These are phyloP conservation scores for Magnaporthiopsis rhizophila DNA, from an alignment of 2,329 filamentous ascomycete species.

Conservation along the genomic window DNA sequence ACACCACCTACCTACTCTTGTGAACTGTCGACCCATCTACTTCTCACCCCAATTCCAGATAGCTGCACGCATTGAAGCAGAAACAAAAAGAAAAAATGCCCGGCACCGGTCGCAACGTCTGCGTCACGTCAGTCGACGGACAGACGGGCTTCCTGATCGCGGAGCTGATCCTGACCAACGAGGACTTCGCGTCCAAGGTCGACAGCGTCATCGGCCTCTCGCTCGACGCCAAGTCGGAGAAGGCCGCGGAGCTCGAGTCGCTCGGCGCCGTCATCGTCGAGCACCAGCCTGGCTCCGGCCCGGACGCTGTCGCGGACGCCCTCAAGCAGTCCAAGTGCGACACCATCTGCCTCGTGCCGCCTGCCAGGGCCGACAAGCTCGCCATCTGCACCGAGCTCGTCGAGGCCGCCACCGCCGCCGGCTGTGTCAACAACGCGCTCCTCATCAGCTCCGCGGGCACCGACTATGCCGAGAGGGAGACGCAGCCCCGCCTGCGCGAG, in stretches of 20 bases:
- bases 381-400: constrained; percentile 37
- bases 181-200: constrained; percentile 32
- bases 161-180: constrained; percentile 36
- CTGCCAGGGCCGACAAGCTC: constrained; percentile 35
- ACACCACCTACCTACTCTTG: too few species aligned
- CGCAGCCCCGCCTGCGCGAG: constrained; percentile 40
- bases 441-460: constrained; percentile 40
- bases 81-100: constrained; percentile 24
- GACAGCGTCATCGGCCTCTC: constrained; percentile 32
- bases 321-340: constrained; percentile 35
- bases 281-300: constrained; percentile 30
- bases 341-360: constrained; percentile 41
- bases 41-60: too few species aligned
- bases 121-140: constrained; percentile 40
- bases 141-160: constrained; percentile 43
- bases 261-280: constrained; percentile 33
- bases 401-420: constrained; percentile 34
- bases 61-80: too few species aligned
- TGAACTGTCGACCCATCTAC: too few species aligned
- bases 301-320: constrained; percentile 32
- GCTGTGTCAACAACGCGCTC: constrained; percentile 32
- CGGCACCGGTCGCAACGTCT: constrained; percentile 39
- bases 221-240: constrained; percentile 28
- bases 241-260: constrained; percentile 30
- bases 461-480: constrained; percentile 39